phyloP scores from a whole-genome alignment of 2,329 filamentous ascomycete species.

The Emericellopsis atlantica region DNA sequence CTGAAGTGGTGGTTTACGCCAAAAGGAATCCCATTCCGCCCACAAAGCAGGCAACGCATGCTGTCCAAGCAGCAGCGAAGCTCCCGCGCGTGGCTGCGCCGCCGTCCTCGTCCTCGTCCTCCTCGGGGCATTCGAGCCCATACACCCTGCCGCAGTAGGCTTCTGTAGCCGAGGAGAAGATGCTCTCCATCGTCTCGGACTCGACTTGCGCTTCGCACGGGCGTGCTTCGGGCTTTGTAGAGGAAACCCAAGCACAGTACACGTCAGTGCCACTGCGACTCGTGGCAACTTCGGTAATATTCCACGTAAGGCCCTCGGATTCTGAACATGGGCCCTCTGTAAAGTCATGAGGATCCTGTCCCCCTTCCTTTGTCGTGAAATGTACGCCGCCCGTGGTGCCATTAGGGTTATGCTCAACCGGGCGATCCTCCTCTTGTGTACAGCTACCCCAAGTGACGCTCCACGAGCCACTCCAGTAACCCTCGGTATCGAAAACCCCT shows the following conservation, averaged over 20 bases:
- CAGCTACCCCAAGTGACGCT: background rate
- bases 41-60: too few species aligned
- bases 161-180: background rate
- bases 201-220: background rate
- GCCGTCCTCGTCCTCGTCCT: too few species aligned
- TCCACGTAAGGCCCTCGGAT: background rate
- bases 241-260: background rate
- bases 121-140: too few species aligned
- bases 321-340: background rate
- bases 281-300: background rate
- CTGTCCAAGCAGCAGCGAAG: too few species aligned
- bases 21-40: too few species aligned
- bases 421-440: background rate
- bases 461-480: background rate
- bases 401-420: background rate
- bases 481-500: background rate
- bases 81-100: too few species aligned
- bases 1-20: background rate
- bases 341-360: background rate
- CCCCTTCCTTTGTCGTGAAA: background rate
- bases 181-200: background rate
- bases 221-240: background rate
- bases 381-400: background rate
- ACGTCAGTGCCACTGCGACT: background rate
- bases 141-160: background rate